Evolutionary conservation across 176 grass and related monocot genomes (phyloP).

Genomic region (Oryza nivara): DNA sequence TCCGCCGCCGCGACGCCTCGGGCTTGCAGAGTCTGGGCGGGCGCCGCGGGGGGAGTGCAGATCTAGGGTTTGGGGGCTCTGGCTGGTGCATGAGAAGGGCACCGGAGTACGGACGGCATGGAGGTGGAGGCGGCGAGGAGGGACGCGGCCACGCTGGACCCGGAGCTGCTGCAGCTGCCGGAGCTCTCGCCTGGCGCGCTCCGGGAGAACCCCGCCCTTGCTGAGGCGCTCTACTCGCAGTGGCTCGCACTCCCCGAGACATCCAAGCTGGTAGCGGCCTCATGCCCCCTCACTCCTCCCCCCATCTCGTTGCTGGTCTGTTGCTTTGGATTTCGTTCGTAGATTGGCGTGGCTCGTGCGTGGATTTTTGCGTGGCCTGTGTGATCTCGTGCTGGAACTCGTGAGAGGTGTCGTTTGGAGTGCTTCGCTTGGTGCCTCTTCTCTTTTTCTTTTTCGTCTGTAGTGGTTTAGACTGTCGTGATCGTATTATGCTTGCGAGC

Average conservation of each 20-base stretch:
- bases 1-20: constrained; percentile 3
- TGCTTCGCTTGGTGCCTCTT: constrained; percentile 16
- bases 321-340: constrained; percentile 30
- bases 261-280: constrained; percentile 78
- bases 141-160: constrained; percentile 84
- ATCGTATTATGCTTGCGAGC: background rate
- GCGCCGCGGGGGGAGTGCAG: constrained; percentile 28
- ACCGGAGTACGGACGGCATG: constrained; percentile 54
- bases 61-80: constrained; percentile 51
- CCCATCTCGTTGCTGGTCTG: background rate
- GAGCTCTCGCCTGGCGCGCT: constrained; percentile 78
- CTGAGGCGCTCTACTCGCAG: constrained; percentile 77
- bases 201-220: constrained; percentile 69
- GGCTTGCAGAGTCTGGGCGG: constrained; percentile 28
- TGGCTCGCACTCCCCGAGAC: constrained; percentile 91
- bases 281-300: background rate
- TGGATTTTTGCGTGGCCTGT: constrained; percentile 26
- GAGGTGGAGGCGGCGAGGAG: constrained; percentile 72
- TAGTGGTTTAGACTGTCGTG: constrained; percentile 23
- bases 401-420: constrained; percentile 1
- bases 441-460: constrained; percentile 28
- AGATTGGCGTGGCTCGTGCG: constrained; percentile 15
- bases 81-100: constrained; percentile 77
- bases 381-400: constrained; percentile 41
- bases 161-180: constrained; percentile 90